A percentile compares a stretch with the other conserved stretches of the same genome.
Evolutionary conservation across 805 yeast species (phyloP).

Genomic region (Metschnikowia lunata): DNA sequence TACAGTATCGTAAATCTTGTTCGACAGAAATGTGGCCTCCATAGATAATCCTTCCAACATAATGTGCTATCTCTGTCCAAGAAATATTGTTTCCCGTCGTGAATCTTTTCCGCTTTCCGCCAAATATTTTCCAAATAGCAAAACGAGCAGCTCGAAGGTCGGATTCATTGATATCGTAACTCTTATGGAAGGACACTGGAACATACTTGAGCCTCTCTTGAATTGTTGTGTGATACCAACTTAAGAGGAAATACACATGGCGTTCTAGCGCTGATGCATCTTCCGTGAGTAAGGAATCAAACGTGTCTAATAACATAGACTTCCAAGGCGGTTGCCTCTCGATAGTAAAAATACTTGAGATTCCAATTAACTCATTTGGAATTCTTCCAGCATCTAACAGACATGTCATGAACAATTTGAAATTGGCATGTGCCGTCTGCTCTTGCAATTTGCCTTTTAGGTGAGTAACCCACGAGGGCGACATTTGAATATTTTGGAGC

Average conservation of each 20-base stretch:
- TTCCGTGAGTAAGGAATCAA: conserved; percentile 15
- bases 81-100: conserved; percentile 30
- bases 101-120: not conserved
- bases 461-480: conserved; percentile 56
- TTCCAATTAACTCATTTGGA: conserved; percentile 54
- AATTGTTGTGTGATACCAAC: conserved; percentile 69
- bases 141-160: conserved; percentile 53
- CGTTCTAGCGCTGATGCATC: not conserved
- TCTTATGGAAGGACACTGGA: conserved; percentile 58
- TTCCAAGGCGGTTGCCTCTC: conserved; percentile 64
- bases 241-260: conserved; percentile 49
- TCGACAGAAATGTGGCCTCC: conserved; percentile 57
- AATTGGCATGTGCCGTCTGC: conserved; percentile 23
- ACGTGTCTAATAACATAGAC: conserved; percentile 39
- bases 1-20: conserved; percentile 38
- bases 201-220: conserved; percentile 54
- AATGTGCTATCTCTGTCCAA: conserved; percentile 48
- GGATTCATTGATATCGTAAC: conserved; percentile 69
- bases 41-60: conserved; percentile 54
- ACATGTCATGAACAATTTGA: conserved; percentile 66
- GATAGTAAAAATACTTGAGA: conserved; percentile 51
- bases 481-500: conserved; percentile 77
- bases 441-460: conserved; percentile 46
- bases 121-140: conserved; percentile 42
- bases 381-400: conserved; percentile 38